phyloP scores from a whole-genome alignment of 352 stramenopile species.

The Phytophthora crassamura region DNA sequence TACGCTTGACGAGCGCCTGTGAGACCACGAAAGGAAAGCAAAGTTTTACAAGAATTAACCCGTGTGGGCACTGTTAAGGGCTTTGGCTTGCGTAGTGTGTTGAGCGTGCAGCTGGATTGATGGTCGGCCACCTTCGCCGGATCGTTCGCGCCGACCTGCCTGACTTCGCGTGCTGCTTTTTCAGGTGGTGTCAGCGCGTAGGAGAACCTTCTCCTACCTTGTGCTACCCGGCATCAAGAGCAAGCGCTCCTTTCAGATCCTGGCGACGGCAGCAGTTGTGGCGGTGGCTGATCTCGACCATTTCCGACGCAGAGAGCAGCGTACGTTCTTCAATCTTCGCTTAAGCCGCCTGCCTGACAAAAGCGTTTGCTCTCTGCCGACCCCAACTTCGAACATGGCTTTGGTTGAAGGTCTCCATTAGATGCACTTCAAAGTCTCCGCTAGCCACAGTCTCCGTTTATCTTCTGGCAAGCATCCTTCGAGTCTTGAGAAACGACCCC shows the following conservation, averaged over 20 bases:
- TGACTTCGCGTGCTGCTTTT: not conserved
- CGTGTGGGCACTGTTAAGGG: constrained; percentile 5
- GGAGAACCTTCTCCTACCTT: not conserved
- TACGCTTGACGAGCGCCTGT: not conserved
- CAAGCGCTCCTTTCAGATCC: constrained; percentile 18
- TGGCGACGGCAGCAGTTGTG: constrained; percentile 9
- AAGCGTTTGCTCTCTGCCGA: constrained; percentile 18
- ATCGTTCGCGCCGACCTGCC: not conserved
- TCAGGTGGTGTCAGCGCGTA: not conserved
- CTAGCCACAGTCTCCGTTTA: no score
- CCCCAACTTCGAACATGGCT: not conserved
- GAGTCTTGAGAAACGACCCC: constrained; percentile 4
- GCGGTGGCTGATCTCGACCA: constrained; percentile 22
- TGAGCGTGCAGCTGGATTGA: no score
- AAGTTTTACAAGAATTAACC: constrained; percentile 40
- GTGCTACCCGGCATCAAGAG: not conserved
- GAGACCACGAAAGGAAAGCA: constrained; percentile 15
- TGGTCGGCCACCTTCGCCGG: not conserved
- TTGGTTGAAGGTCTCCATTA: constrained; percentile 5
- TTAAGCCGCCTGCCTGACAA: not conserved
- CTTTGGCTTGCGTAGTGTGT: no score
- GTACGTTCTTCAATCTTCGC: constrained; percentile 22
- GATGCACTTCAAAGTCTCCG: no score
- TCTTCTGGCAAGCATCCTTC: no score
- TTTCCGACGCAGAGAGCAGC: constrained; percentile 22